These are phyloP conservation scores for Tolypocladium sp. DNA, from an alignment of 2,329 filamentous ascomycete genomes.

Conservation along the genomic window DNA sequence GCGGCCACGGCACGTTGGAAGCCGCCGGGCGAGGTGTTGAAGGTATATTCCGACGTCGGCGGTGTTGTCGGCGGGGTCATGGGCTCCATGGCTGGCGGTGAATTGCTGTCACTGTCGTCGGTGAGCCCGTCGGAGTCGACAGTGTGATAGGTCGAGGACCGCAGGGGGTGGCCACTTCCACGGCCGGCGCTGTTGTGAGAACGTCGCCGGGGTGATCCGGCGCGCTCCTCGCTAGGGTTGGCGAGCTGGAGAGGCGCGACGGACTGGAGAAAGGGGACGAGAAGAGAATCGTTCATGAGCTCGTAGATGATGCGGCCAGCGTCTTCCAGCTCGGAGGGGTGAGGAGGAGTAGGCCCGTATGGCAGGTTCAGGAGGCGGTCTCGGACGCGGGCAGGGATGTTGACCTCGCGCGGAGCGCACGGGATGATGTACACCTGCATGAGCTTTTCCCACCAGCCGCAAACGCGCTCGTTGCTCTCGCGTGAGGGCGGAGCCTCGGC, in stretches of 20 bases:
- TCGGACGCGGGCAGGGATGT: conserved; percentile 77
- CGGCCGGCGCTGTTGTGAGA: conserved; percentile 1
- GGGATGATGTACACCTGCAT: conserved; percentile 85
- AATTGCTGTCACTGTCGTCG: conserved; percentile 57
- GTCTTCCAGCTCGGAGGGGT: conserved; percentile 67
- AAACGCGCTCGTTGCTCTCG: conserved; percentile 55
- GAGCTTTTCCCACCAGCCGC: conserved; percentile 77
- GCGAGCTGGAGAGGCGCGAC: conserved; percentile 30
- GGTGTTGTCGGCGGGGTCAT: conserved; percentile 71
- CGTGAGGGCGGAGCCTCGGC: conserved; percentile 25
- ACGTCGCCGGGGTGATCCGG: conserved; percentile 27
- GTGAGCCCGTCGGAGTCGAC: conserved; percentile 43
- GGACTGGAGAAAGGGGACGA: conserved; percentile 82
- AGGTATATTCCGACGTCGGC: conserved; percentile 49
- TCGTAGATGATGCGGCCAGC: conserved; percentile 87
- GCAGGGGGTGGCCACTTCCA: conserved; percentile 5
- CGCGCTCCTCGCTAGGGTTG: conserved; percentile 23
- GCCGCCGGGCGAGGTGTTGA: conserved; percentile 41
- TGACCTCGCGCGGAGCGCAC: conserved; percentile 79
- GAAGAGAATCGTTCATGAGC: conserved; percentile 92
- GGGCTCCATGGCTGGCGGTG: conserved; percentile 46
- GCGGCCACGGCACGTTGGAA: conserved; percentile 45
- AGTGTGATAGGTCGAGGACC: conserved; percentile 33
- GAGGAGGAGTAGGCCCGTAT: conserved; percentile 53
- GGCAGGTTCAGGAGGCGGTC: conserved; percentile 61